These are phyloP conservation scores for Ogataea saltuana DNA, from an alignment of 805 yeast genomes.

Conservation along the genomic window DNA sequence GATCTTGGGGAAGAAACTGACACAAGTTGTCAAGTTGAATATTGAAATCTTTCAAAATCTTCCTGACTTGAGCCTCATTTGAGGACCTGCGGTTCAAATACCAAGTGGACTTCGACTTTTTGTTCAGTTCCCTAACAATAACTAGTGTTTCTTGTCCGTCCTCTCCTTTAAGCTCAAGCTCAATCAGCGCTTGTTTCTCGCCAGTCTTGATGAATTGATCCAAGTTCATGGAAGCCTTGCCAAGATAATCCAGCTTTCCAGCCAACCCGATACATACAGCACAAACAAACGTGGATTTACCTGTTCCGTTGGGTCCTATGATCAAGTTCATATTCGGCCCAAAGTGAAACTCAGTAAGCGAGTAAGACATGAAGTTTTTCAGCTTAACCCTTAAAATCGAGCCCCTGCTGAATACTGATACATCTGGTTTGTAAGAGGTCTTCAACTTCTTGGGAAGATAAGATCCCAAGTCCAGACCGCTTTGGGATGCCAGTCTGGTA, in stretches of 20 bases:
- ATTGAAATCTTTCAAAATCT: constrained; percentile 49
- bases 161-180: constrained; percentile 48
- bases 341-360: constrained; percentile 66
- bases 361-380: constrained; percentile 67
- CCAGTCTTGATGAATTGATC: constrained; percentile 77
- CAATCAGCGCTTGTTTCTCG: constrained; percentile 44
- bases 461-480: constrained; percentile 12
- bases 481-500: constrained; percentile 15
- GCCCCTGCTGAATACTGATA: constrained; percentile 43
- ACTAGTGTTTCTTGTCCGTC: constrained; percentile 37
- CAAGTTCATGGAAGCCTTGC: constrained; percentile 60
- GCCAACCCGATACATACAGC: constrained; percentile 89
- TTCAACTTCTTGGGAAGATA: constrained; percentile 26
- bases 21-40: constrained; percentile 90
- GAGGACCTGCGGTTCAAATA: constrained; percentile 42
- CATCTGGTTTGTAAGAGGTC: constrained; percentile 16
- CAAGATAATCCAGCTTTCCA: constrained; percentile 73
- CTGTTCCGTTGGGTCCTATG: constrained; percentile 96
- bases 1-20: constrained; percentile 92
- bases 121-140: constrained; percentile 46
- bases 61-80: constrained; percentile 48
- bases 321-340: constrained; percentile 88
- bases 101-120: constrained; percentile 54
- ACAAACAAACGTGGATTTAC: constrained; percentile 89
- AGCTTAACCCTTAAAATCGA: constrained; percentile 52